Base-by-base conservation (phyloP, 2,329 filamentous ascomycete genomes). In the Fusarium sp. region DNA sequence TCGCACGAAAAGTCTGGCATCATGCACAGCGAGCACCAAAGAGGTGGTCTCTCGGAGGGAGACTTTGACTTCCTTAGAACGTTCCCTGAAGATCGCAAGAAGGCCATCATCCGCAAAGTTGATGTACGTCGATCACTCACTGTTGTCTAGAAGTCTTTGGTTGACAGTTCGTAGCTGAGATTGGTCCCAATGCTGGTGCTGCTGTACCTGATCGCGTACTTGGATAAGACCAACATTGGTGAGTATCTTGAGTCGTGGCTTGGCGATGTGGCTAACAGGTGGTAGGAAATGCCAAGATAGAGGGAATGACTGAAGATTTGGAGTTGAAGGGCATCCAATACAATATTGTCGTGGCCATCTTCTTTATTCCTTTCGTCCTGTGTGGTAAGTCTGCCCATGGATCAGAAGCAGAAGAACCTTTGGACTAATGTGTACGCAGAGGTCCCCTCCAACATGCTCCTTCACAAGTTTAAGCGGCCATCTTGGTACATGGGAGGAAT, bases 251-350 rank as follows among this genome's bases (percentile, higher is more conserved):
- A 34, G 27, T 34, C 8, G 6, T 20, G 27, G 2, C 16, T 11
- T 34, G 27, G 2, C 11, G 18, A 4, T 23, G 27, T 32, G 8
- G 30, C 50, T 54, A 54, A 54, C 2, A 13, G 2, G 6, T 34
- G 27, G 8, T 13, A 54, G 50, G 70, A 63, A 89, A 89, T 79
- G 87, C 88, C 8, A 89, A 88, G 80, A 88, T 90, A 52, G 81
- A 81, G 69, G 79, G 81, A 13, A 70, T 82, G 9, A 76, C 79
- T 30, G 63, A 85, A 35, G 77, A 80, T 35, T 43, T 81, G 6
- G 64, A 87, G 32, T 88, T 93, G 84, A 87, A 86, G 1, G 82
- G 87, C 16, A 85, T 86, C 14, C 85, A 92, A 79, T 94, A 76
- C 66, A 78, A 78, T 30, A 52, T 78, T 23, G 74, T 68, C 3